A percentile compares a stretch with the other conserved stretches of the same genome.
These are phyloP conservation scores for Spatholobus suberectus DNA, from an alignment of 306 rosid species.

Conservation along the genomic window DNA sequence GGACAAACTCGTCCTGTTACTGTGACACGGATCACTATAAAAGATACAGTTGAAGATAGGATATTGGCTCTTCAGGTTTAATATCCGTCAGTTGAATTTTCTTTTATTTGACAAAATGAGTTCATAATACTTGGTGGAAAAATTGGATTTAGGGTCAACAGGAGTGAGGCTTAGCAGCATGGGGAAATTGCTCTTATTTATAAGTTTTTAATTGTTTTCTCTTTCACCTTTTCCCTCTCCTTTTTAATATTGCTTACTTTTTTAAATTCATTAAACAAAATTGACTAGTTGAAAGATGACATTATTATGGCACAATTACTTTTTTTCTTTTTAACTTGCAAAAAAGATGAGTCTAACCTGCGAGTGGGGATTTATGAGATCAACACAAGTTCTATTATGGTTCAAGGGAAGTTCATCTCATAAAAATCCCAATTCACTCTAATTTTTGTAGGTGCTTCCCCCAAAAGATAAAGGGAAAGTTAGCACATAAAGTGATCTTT, in stretches of 20 bases:
- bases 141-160: constrained; percentile 25
- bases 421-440: neutral
- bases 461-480: constrained; percentile 3
- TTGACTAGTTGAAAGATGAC: neutral
- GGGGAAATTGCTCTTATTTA: constrained; percentile 6
- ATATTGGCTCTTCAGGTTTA: constrained; percentile 91
- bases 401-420: neutral
- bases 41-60: constrained; percentile 94
- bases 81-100: constrained; percentile 11
- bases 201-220: constrained; percentile 20
- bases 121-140: constrained; percentile 4
- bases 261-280: neutral
- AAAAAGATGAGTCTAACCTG: neutral
- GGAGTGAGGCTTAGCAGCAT: constrained; percentile 28
- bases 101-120: constrained; percentile 18
- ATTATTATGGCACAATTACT: neutral
- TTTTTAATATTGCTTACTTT: neutral
- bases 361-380: neutral
- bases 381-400: neutral
- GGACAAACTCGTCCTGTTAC: constrained; percentile 99
- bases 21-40: constrained; percentile 86
- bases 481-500: neutral
- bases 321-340: neutral
- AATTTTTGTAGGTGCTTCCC: neutral
- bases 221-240: neutral